These are phyloP conservation scores for Leptographium procerum DNA, from an alignment of 2,329 filamentous ascomycete genomes.

Conservation along the genomic window DNA sequence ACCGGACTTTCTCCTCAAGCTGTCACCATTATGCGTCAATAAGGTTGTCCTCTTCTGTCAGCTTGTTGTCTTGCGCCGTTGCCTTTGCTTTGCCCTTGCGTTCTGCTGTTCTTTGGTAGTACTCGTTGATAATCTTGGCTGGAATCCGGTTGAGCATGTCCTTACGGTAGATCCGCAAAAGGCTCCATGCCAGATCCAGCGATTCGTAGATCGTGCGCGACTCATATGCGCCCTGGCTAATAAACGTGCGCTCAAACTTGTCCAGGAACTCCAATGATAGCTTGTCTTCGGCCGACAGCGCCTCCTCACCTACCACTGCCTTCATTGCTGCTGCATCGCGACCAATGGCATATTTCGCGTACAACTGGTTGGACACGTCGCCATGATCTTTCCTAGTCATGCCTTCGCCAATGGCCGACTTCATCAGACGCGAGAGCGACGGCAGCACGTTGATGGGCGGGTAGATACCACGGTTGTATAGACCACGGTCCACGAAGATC, in stretches of 20 bases:
- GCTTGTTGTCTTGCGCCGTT: conserved; percentile 28
- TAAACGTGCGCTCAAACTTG: conserved; percentile 95
- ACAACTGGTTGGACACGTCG: conserved; percentile 98
- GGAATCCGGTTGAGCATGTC: conserved; percentile 94
- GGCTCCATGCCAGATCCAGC: conserved; percentile 88
- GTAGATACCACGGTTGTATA: conserved; percentile 95
- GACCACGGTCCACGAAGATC: conserved; percentile 89
- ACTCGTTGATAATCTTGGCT: conserved; percentile 71
- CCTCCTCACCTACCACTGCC: conserved; percentile 97
- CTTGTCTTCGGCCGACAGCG: conserved; percentile 90
- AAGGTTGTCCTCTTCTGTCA: conserved; percentile 24
- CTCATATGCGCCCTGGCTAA: conserved; percentile 86
- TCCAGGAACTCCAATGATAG: conserved; percentile 97
- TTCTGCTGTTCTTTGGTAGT: conserved; percentile 58
- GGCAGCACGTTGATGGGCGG: conserved; percentile 97
- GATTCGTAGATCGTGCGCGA: conserved; percentile 85
- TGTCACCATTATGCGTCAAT: conserved; percentile 20
- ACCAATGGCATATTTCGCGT: conserved; percentile 98
- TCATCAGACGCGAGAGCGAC: conserved; percentile 98
- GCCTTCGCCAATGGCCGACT: conserved; percentile 95
- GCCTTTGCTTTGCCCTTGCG: conserved; percentile 52
- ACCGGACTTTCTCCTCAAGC: not conserved
- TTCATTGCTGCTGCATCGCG: conserved; percentile 98
- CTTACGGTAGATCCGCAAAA: conserved; percentile 96
- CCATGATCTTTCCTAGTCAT: conserved; percentile 95